Evolutionary conservation across 2,329 filamentous ascomycete genomes (phyloP).

Genomic region (Penicillium janthinellum): DNA sequence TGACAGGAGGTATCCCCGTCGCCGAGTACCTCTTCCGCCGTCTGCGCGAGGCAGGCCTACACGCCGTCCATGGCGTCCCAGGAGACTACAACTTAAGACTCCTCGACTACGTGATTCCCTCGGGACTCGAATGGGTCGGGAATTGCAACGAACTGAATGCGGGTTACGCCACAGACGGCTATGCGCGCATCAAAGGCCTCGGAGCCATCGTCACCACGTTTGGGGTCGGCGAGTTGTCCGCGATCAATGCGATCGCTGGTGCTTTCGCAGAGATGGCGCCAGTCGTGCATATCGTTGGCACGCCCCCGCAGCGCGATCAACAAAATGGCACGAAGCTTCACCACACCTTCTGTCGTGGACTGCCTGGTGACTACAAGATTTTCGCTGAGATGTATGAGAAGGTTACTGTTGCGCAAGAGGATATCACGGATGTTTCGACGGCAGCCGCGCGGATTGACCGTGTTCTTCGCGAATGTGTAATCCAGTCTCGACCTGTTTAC

Average conservation of each 20-base stretch:
- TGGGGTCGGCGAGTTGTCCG: conserved; percentile 68
- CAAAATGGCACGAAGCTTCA: conserved; percentile 54
- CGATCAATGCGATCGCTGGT: conserved; percentile 72
- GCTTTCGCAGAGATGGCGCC: conserved; percentile 73
- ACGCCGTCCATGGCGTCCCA: conserved; percentile 47
- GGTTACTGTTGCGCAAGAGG: conserved; percentile 53
- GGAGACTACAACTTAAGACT: conserved; percentile 51
- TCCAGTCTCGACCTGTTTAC: conserved; percentile 57
- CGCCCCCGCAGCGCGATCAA: conserved; percentile 50
- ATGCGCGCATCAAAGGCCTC: conserved; percentile 70
- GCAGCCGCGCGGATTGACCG: conserved; percentile 55
- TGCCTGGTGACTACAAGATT: conserved; percentile 54
- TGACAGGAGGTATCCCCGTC: background rate
- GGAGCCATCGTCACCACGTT: conserved; percentile 65
- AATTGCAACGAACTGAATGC: conserved; percentile 60
- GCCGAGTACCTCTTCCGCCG: conserved; percentile 43
- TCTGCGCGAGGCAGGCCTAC: conserved; percentile 42
- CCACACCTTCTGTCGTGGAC: conserved; percentile 61
- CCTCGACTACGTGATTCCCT: conserved; percentile 53
- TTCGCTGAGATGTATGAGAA: conserved; percentile 53
- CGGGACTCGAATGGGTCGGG: conserved; percentile 56
- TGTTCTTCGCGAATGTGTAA: conserved; percentile 53
- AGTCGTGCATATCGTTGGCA: conserved; percentile 63
- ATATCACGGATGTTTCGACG: conserved; percentile 47
- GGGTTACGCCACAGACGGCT: conserved; percentile 64